These are phyloP conservation scores for Pestalotiopsis fici DNA, from an alignment of 2,329 filamentous ascomycete species.

Conservation along the genomic window DNA sequence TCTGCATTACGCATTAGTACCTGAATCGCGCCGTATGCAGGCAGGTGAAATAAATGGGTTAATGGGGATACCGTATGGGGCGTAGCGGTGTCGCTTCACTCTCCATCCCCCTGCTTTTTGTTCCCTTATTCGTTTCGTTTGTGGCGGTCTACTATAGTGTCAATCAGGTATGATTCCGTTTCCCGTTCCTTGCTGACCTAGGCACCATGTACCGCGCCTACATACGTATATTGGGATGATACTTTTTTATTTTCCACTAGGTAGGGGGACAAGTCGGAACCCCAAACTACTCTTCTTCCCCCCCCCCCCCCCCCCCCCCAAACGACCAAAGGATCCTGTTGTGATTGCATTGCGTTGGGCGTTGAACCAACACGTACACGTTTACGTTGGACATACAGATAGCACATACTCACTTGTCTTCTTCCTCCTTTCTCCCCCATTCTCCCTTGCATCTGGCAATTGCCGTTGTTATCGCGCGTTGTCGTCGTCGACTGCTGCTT, in stretches of 20 bases:
- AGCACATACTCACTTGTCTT: neutral
- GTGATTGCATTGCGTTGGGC: neutral
- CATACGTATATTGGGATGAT: no score
- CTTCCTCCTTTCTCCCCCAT: neutral
- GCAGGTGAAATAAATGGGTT: neutral
- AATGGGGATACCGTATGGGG: neutral
- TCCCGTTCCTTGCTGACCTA: no score
- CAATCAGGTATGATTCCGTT: no score
- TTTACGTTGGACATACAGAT: neutral
- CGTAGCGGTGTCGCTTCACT: neutral
- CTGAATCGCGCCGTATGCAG: neutral
- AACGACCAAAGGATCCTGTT: no score
- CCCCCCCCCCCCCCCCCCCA: no score
- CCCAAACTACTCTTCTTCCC: no score
- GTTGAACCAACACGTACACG: neutral
- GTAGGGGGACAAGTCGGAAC: no score
- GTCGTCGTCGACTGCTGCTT: neutral
- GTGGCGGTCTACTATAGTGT: no score
- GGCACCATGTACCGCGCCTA: no score
- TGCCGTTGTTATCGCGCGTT: neutral
- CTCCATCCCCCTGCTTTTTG: no score
- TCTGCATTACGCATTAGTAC: slow-evolving; percentile 8
- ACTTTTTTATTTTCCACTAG: no score
- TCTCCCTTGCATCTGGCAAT: neutral
- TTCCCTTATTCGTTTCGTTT: no score